Conservation (phyloP, 495 filamentous ascomycete genomes). For the Penicillium pancosmium region DNA sequence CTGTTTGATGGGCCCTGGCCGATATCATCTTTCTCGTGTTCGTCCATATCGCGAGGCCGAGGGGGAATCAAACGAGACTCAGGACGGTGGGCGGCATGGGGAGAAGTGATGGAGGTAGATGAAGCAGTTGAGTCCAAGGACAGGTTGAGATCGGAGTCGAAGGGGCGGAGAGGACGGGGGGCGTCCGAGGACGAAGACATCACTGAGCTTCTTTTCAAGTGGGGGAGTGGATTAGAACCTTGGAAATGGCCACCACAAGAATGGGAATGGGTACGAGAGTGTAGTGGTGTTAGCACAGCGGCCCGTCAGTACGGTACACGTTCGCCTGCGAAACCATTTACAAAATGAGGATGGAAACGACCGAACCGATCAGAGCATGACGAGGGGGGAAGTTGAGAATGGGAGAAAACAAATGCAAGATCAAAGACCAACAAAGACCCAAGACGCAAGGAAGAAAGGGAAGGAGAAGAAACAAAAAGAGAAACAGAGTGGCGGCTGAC, state of each 20-base stretch:
- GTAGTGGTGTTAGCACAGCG: slow-evolving; percentile 12
- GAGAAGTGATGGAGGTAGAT: slow-evolving; percentile 3
- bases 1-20: slow-evolving; percentile 26
- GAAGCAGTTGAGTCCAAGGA: slow-evolving; percentile 24
- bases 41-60: slow-evolving; percentile 36
- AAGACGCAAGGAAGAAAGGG: slow-evolving; percentile 28
- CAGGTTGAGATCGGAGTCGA: slow-evolving; percentile 13
- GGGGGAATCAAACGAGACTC: slow-evolving; percentile 22
- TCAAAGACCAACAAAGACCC: too few relatives aligned
- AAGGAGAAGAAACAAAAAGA: slow-evolving; percentile 28
- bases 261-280: neutral
- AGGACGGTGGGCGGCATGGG: slow-evolving; percentile 16
- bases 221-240: slow-evolving; percentile 12
- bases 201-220: slow-evolving; percentile 12
- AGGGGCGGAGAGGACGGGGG: slow-evolving; percentile 15
- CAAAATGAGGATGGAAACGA: neutral
- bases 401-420: neutral
- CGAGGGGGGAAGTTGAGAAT: neutral
- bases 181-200: slow-evolving; percentile 30
- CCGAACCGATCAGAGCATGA: neutral
- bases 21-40: slow-evolving; percentile 26
- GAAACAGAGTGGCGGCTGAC: slow-evolving; percentile 41
- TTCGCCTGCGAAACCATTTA: slow-evolving; percentile 29
- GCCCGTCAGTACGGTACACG: slow-evolving; percentile 30
- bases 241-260: slow-evolving; percentile 3